Conservation (phyloP, 1,284 basidiomycete species). For the Porogramme epimiltina region DNA sequence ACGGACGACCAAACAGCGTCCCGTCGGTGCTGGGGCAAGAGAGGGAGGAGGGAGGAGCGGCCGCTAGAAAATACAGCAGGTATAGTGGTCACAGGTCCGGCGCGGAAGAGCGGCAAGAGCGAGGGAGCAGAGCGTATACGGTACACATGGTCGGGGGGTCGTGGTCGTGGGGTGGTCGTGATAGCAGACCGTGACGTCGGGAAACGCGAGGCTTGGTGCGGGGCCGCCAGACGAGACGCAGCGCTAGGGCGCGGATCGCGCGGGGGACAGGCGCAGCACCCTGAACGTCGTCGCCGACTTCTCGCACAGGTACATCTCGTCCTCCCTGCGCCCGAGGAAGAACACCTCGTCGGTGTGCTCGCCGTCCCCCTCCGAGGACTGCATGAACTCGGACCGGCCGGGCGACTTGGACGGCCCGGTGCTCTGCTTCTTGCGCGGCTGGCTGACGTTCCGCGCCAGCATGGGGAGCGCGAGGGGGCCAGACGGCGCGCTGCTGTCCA, state of each 20-base stretch:
- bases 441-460: constrained; percentile 27
- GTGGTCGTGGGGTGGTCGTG: constrained; percentile 1
- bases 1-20: constrained; percentile 8
- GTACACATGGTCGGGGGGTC: constrained; percentile 5
- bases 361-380: constrained; percentile 51
- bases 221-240: too few relatives aligned
- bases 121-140: neutral
- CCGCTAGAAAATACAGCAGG: constrained; percentile 31
- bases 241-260: constrained; percentile 12
- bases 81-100: constrained; percentile 21
- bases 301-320: constrained; percentile 81
- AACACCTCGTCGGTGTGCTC: constrained; percentile 70
- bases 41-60: constrained; percentile 14
- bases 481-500: constrained; percentile 41
- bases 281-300: constrained; percentile 72
- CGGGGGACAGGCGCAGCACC: constrained; percentile 56
- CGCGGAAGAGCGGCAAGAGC: neutral
- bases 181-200: neutral
- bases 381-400: constrained; percentile 49
- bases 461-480: constrained; percentile 40
- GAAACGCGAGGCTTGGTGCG: neutral
- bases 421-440: constrained; percentile 49
- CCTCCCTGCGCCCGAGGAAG: constrained; percentile 71
- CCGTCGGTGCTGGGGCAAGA: too few relatives aligned
- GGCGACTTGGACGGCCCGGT: constrained; percentile 50